Evolutionary conservation across 495 filamentous ascomycete species (phyloP).

Genomic region (Umbilicaria muhlenbergii): DNA sequence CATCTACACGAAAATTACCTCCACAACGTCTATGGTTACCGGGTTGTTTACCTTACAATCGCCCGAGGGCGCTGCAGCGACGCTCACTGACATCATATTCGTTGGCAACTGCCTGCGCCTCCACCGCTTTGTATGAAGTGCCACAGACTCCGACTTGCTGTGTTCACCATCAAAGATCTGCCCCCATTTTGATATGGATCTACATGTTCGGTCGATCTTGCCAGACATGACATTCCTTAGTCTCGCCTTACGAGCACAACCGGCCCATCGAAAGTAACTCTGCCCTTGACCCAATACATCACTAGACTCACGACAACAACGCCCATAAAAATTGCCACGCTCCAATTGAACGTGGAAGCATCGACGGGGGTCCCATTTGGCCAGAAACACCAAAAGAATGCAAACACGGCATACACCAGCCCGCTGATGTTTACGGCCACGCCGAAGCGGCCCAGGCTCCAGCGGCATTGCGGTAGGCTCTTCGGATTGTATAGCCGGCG

Average conservation of each 20-base stretch:
- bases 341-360: conserved; percentile 14
- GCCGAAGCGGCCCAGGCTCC: conserved; percentile 15
- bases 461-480: conserved; percentile 5
- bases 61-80: not conserved
- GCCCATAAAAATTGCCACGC: conserved; percentile 13
- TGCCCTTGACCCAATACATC: conserved; percentile 17
- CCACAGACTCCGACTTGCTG: too few species aligned
- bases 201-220: too few species aligned
- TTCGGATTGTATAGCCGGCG: conserved; percentile 5
- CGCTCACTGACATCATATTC: too few species aligned
- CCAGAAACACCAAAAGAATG: conserved; percentile 21
- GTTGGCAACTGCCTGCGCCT: too few species aligned
- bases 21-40: not conserved
- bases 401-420: conserved; percentile 12
- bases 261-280: conserved; percentile 16
- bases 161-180: too few species aligned
- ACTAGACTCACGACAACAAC: conserved; percentile 13
- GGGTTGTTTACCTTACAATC: not conserved
- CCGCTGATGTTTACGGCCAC: conserved; percentile 16
- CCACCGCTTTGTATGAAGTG: too few species aligned
- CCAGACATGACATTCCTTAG: too few species aligned
- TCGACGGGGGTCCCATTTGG: conserved; percentile 13
- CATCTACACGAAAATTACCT: too few species aligned
- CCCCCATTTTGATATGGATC: too few species aligned
- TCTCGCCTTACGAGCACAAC: conserved; percentile 14